phyloP scores from a whole-genome alignment of 108 stramenopile species.

The Phaeodactylum tricornutum region DNA sequence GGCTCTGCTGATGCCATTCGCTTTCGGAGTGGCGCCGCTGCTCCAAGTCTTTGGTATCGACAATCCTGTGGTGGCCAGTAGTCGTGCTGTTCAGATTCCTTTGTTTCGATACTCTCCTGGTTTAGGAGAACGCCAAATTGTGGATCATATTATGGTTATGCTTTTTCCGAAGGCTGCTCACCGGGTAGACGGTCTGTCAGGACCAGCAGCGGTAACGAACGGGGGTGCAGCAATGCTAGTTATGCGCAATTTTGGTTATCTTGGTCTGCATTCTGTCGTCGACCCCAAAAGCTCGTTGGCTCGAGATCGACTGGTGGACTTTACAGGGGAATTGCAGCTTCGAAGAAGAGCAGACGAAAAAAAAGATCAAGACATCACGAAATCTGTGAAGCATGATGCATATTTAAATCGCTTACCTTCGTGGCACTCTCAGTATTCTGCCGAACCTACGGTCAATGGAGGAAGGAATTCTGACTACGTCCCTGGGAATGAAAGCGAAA shows the following conservation, averaged over 20 bases:
- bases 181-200: conserved; percentile 31
- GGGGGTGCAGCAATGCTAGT: conserved; percentile 78
- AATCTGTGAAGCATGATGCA: conserved; percentile 12
- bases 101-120: conserved; percentile 63
- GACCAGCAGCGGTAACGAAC: conserved; percentile 62
- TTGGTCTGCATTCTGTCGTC: conserved; percentile 71
- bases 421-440: conserved; percentile 31
- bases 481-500: conserved; percentile 1
- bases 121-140: conserved; percentile 58
- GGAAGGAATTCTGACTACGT: conserved; percentile 26
- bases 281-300: conserved; percentile 60
- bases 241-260: conserved; percentile 83
- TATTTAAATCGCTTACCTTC: conserved; percentile 21
- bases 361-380: not conserved
- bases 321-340: conserved; percentile 67
- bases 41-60: conserved; percentile 74
- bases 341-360: conserved; percentile 18
- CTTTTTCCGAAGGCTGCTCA: conserved; percentile 47
- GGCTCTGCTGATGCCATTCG: conserved; percentile 66
- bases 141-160: conserved; percentile 83
- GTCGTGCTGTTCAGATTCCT: conserved; percentile 79
- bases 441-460: conserved; percentile 58
- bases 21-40: conserved; percentile 80
- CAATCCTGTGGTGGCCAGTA: conserved; percentile 47
- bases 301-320: conserved; percentile 73